Conservation (phyloP, 768 basidiomycete genomes). For the Podaxis mareebaensis region DNA sequence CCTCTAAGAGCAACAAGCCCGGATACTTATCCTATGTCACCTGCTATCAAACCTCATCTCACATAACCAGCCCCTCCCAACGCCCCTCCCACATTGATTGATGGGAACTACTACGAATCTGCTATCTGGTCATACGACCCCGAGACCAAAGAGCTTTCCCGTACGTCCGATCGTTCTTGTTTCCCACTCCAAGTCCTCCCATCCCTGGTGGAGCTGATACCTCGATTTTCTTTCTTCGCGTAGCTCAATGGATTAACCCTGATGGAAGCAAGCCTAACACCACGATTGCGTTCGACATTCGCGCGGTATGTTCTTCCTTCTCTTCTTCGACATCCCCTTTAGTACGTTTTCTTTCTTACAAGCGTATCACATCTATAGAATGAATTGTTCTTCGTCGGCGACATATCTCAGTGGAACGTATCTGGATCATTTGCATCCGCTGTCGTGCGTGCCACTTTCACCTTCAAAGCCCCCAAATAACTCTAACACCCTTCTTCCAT, state of each 20-base stretch:
- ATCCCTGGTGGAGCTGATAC: background rate
- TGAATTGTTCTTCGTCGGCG: slow-evolving; percentile 43
- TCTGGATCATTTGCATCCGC: slow-evolving; percentile 30
- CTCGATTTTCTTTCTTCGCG: background rate
- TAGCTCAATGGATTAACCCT: slow-evolving; percentile 49
- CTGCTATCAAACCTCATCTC: background rate
- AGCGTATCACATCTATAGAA: slow-evolving; percentile 25
- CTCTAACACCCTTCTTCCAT: background rate
- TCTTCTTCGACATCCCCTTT: background rate
- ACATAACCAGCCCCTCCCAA: slow-evolving; percentile 29
- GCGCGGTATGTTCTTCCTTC: slow-evolving; percentile 23
- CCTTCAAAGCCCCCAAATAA: background rate
- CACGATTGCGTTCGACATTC: slow-evolving; percentile 38
- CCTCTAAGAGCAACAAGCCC: background rate
- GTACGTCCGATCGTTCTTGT: slow-evolving; percentile 26
- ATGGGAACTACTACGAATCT: slow-evolving; percentile 35
- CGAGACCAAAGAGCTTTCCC: slow-evolving; percentile 37
- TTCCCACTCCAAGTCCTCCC: background rate
- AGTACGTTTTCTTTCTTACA: background rate
- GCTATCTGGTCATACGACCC: slow-evolving; percentile 47
- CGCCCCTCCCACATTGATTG: slow-evolving; percentile 14
- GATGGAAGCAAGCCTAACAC: slow-evolving; percentile 40
- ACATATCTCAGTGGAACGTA: slow-evolving; percentile 40
- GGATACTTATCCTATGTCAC: background rate
- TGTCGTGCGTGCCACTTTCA: slow-evolving; percentile 31